phyloP scores from a whole-genome alignment of 192 early-diverging fungal species.

The Coemansia sp. region DNA sequence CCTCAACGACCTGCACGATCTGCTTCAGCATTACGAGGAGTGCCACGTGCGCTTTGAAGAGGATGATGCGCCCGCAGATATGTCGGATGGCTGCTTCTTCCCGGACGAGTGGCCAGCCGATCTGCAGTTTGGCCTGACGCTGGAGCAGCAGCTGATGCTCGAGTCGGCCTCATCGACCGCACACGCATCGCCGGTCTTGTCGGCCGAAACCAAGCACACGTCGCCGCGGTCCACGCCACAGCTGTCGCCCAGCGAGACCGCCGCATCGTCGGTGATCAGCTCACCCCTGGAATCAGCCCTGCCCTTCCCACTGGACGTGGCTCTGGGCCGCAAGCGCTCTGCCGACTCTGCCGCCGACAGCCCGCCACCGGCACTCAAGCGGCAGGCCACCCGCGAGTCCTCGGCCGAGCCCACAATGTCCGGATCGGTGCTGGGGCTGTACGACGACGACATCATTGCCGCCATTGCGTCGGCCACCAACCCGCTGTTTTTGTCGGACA shows the following conservation, averaged over 20 bases:
- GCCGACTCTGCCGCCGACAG: constrained; percentile 13
- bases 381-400: constrained; percentile 31
- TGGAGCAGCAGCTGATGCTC: constrained; percentile 50
- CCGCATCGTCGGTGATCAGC: constrained; percentile 42
- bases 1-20: constrained; percentile 87
- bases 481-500: constrained; percentile 45
- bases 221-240: constrained; percentile 24
- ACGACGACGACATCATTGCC: constrained; percentile 56
- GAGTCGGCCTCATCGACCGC: constrained; percentile 32
- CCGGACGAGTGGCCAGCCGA: constrained; percentile 51
- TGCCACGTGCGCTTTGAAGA: constrained; percentile 85
- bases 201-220: constrained; percentile 25
- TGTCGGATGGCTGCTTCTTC: constrained; percentile 49
- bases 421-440: constrained; percentile 40
- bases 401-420: constrained; percentile 9
- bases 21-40: constrained; percentile 96
- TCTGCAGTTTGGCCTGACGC: constrained; percentile 43
- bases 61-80: constrained; percentile 63
- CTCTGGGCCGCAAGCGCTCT: constrained; percentile 47
- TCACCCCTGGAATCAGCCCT: constrained; percentile 44
- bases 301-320: constrained; percentile 26
- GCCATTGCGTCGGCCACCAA: constrained; percentile 53
- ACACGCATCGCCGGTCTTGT: constrained; percentile 30
- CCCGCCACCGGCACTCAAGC: constrained; percentile 26
- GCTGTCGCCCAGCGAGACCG: constrained; percentile 42